Base-by-base conservation (phyloP, 345 rosid species). In the Chamaenerion angustifolium region DNA sequence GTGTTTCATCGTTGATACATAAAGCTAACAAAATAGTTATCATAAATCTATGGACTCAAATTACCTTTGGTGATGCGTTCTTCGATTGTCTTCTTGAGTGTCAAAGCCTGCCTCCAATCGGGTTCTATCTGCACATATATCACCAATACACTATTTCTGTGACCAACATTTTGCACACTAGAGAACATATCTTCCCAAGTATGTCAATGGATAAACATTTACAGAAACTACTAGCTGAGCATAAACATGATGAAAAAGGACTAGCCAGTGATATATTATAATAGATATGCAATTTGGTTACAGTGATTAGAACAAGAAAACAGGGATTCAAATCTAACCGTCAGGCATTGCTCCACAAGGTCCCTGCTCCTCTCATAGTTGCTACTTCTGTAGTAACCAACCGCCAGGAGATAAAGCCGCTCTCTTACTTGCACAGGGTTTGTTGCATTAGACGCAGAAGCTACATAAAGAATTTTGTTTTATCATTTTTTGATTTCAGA, bases 371-470 rank as follows among this genome's bases (percentile, higher is more conserved):
- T 78, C 42, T 85, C 43, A 67, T 62, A 78, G 41, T 82, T 85
- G 27, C 82, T 73, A 52, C 71, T 74, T 68, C 93, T 76, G 65
- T 71, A 86, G 67, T 76, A 78, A 7, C 95, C 95, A 51, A 80
- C 63, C 27, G 88, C 93, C 57, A 86, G 80, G 43, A 82, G 93
- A 73, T 86, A 86, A n/a, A 82, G 67, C 63, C 82, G 79, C 74
- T 86, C 95, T 54, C 76, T 72, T 66, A 56, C 49, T 53, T 69
- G 74, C 68, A 72, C 25, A 12, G 80, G 67, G 63, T 67, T 63
- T 27, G 60, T 61, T 40, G 70, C 66, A 57, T 56, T 69, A 54
- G 66, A 63, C 48, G 65, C 44, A 18, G 69, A 65, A 56, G 76
- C 80, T 78, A 69, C 70, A 56, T 14, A 67, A 2, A 50, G 46